These are phyloP conservation scores for Phytophthora vignae DNA, from an alignment of 352 stramenopile species.

Conservation along the genomic window DNA sequence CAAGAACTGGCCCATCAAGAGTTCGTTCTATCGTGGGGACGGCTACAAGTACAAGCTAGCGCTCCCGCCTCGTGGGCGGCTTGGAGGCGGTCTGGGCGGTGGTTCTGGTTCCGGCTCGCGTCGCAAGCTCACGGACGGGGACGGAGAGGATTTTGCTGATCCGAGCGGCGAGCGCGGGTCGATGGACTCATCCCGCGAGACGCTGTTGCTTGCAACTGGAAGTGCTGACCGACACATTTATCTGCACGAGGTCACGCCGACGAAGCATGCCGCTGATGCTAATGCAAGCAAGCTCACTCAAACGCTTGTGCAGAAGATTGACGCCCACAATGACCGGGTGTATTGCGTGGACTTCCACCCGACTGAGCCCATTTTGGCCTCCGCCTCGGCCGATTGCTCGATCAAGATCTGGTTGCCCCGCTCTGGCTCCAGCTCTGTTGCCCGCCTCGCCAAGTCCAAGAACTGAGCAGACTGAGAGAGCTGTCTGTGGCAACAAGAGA, in stretches of 20 bases:
- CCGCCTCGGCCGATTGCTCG: constrained; percentile 84
- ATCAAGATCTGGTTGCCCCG: constrained; percentile 90
- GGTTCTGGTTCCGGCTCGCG: constrained; percentile 44
- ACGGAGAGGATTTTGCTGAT: constrained; percentile 75
- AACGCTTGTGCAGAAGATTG: constrained; percentile 85
- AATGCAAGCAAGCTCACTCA: constrained; percentile 48
- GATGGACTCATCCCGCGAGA: constrained; percentile 64
- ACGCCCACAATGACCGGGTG: constrained; percentile 88
- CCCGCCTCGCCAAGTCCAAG: constrained; percentile 70
- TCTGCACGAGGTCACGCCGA: constrained; percentile 83
- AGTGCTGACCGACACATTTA: constrained; percentile 92
- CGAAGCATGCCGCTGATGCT: constrained; percentile 44
- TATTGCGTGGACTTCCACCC: constrained; percentile 92
- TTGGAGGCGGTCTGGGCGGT: constrained; percentile 28
- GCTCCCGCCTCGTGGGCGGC: constrained; percentile 47
- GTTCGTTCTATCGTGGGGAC: constrained; percentile 88
- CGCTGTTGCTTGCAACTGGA: constrained; percentile 82
- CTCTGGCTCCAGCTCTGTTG: constrained; percentile 46
- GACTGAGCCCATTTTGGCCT: constrained; percentile 85
- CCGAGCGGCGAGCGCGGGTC: constrained; percentile 44
- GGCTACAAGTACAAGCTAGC: constrained; percentile 89
- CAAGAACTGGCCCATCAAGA: constrained; percentile 93
- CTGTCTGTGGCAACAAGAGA: background rate
- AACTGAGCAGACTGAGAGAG: constrained; percentile 32
- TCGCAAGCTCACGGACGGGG: constrained; percentile 83